These are phyloP conservation scores for Neofusicoccum laricinum DNA, from an alignment of 2,329 filamentous ascomycete genomes.

Conservation along the genomic window DNA sequence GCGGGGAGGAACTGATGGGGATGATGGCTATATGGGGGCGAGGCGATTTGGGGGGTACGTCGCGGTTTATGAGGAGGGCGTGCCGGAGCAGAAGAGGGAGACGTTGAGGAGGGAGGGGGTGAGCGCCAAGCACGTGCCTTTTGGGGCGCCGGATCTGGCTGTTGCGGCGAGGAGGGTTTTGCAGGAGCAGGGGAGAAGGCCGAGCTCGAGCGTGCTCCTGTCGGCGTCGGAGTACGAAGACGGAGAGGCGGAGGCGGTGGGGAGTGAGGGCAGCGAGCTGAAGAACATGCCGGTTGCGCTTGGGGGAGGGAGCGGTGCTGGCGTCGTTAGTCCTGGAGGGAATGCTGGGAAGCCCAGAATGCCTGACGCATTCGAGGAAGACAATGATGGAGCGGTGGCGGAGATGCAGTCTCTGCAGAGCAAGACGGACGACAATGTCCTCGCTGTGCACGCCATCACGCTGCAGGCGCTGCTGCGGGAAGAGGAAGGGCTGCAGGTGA, in stretches of 20 bases:
- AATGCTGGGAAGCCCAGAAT: background rate
- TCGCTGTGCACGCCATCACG: conserved; percentile 19
- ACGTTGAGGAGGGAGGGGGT: background rate
- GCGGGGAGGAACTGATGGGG: background rate
- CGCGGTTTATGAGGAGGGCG: background rate
- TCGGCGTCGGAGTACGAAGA: background rate
- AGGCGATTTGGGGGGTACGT: too few species aligned
- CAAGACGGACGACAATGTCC: conserved; percentile 13
- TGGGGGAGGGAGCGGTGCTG: background rate
- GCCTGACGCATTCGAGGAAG: background rate
- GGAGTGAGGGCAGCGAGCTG: background rate
- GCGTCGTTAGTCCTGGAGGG: background rate
- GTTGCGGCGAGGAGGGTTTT: conserved; percentile 4
- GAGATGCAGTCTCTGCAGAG: background rate
- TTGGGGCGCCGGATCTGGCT: background rate
- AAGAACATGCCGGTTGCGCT: too few species aligned
- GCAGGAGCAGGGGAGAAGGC: background rate
- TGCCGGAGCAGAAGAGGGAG: background rate
- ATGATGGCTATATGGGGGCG: background rate
- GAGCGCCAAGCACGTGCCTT: background rate
- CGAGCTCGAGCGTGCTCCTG: background rate
- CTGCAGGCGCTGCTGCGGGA: conserved; percentile 16
- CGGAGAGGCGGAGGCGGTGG: too few species aligned
- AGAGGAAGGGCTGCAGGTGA: conserved; percentile 9
- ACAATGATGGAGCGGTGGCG: background rate